Percentiles rank a stretch among this genome's conserved stretches.
These are phyloP conservation scores for Aspergillus neoniger DNA, from an alignment of 2,329 filamentous ascomycete species.

Conservation along the genomic window DNA sequence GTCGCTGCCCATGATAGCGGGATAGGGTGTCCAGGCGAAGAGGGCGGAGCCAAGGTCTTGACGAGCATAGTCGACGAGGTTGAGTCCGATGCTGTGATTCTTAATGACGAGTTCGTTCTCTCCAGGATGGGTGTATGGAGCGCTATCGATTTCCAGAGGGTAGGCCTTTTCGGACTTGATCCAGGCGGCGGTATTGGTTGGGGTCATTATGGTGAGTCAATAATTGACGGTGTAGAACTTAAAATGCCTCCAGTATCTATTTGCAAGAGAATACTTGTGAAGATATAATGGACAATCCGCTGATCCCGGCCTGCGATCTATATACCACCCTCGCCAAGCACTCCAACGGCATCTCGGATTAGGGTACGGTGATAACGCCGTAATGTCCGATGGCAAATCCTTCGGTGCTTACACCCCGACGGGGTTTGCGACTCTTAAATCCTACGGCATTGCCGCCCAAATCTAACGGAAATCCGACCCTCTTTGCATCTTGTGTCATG, in stretches of 20 bases:
- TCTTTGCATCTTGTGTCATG: neutral
- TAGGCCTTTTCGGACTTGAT: conserved; percentile 32
- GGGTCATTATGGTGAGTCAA: neutral
- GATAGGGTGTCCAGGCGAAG: conserved; percentile 35
- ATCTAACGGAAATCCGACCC: neutral
- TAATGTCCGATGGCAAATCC: conserved; percentile 2
- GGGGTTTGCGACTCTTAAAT: neutral
- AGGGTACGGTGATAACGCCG: neutral
- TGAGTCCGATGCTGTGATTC: conserved; percentile 46
- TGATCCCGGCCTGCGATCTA: too few relatives aligned
- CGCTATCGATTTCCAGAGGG: conserved; percentile 38
- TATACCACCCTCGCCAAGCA: too few relatives aligned
- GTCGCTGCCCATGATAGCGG: conserved; percentile 45
- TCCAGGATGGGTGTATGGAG: conserved; percentile 40
- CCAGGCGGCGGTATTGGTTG: conserved; percentile 39
- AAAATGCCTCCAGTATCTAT: too few relatives aligned
- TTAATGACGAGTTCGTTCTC: conserved; percentile 44
- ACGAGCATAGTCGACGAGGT: conserved; percentile 46
- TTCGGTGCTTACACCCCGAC: conserved; percentile 1
- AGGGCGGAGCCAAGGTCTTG: conserved; percentile 33
- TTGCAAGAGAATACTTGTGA: too few relatives aligned
- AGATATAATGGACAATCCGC: too few relatives aligned
- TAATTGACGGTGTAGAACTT: too few relatives aligned
- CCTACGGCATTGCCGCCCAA: neutral
- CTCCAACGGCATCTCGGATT: neutral